A percentile compares a stretch with the other conserved stretches of the same genome.
Evolutionary conservation across 176 grass and related monocot genomes (phyloP).

Genomic region (Triticum urartu): DNA sequence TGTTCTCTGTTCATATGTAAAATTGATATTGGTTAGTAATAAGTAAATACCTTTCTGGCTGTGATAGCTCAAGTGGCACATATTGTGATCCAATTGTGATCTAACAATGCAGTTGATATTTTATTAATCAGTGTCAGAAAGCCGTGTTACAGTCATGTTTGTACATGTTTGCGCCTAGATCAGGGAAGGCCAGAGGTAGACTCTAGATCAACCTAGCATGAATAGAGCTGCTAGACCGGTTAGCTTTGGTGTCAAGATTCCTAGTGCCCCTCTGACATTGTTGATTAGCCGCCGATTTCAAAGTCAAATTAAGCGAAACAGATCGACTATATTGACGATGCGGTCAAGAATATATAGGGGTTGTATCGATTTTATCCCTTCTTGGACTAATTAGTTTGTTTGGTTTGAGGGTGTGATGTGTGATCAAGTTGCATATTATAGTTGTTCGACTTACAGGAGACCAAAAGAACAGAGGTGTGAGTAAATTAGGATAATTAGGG

Average conservation of each 20-base stretch:
- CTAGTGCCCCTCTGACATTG: not conserved
- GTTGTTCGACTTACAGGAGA: not conserved
- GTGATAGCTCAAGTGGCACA: not conserved
- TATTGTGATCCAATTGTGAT: not conserved
- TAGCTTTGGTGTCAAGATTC: slow-evolving; percentile 28
- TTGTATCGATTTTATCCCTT: not conserved
- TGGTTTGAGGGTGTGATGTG: not conserved
- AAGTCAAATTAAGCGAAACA: not conserved
- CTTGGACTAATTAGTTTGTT: not conserved
- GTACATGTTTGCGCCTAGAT: not conserved
- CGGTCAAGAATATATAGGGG: not conserved
- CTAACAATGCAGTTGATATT: not conserved
- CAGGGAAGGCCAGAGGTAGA: not conserved
- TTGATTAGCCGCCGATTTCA: not conserved
- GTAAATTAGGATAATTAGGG: no score
- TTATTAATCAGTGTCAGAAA: not conserved
- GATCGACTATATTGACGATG: not conserved
- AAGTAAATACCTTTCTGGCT: not conserved
- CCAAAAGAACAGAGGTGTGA: no score
- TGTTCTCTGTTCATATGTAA: no score
- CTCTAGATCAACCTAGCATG: slow-evolving; percentile 11
- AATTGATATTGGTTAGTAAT: not conserved
- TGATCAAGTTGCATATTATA: not conserved
- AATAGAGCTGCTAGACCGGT: not conserved
- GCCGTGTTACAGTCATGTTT: not conserved